Base-by-base conservation (phyloP, 129 eudicot genomes). In the Artemisia tridentata region DNA sequence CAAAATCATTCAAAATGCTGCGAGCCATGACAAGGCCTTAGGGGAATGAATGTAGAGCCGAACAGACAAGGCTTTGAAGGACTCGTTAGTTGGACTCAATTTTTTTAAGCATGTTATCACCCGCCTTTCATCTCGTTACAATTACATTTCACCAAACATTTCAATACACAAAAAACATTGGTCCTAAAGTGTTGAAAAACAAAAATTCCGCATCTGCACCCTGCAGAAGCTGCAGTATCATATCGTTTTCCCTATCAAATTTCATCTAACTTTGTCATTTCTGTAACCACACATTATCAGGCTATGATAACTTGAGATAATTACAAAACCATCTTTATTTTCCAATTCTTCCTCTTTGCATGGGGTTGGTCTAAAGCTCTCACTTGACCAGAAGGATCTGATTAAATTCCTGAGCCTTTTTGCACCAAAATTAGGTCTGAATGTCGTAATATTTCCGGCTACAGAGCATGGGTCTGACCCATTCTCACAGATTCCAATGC, bases 391-490 rank as follows among this genome's bases (percentile, higher is more conserved):
- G n/a, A 79, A 72, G 15, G 67, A 75, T 46, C 69, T 67, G 6
- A 86, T 67, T 16, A 81, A 75, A 31, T 59, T 74, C 78, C 75
- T 78, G 16, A 84, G 67, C 73, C 88, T 79, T 48, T 84, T 76
- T 25, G 92, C 86, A 18, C 92, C 88, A 21, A 68, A 41, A 31
- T 75, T 76, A 11, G 86, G 92, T 56, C 78, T 79, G 3, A 86
- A 69, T 49, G 66, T 29, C 47, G 81, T 79, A 0, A 79, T n/a
- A 67, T 81, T 73, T 10, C 88, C 86, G 63, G 69, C 75, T 10
- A 65, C 69, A 46, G 77, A 78, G 58, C 89, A 86, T 7, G 96
- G 96, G 67, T 83, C 92, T 0, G 92, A 64, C 58, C 89, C 92
- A 11, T 88, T 88, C 65, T 56, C 74, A 17, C 81, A 27, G 54